Percentiles rank a stretch among this genome's conserved stretches.
Evolutionary conservation across 805 yeast genomes (phyloP).

Genomic region (Starmerella ratchasimensis): DNA sequence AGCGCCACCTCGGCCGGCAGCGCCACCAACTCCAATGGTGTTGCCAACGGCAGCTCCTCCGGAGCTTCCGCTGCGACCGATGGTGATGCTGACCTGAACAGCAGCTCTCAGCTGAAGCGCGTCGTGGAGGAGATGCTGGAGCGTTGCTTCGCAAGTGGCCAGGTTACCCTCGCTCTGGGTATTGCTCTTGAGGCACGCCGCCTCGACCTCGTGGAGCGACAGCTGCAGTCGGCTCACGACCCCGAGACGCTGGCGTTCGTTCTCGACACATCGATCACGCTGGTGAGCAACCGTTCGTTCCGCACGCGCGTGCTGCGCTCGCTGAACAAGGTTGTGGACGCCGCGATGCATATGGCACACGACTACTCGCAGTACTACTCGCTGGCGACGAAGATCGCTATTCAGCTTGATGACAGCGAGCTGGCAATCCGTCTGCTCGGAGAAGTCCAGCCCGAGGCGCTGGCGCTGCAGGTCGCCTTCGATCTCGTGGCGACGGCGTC

Average conservation of each 20-base stretch:
- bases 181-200: slow-evolving; percentile 80
- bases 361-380: slow-evolving; percentile 64
- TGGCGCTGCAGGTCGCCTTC: slow-evolving; percentile 88
- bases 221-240: slow-evolving; percentile 31
- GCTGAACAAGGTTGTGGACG: slow-evolving; percentile 47
- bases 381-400: slow-evolving; percentile 70
- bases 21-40: not conserved
- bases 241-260: slow-evolving; percentile 42
- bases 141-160: slow-evolving; percentile 60
- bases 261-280: slow-evolving; percentile 49
- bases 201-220: slow-evolving; percentile 57
- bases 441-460: slow-evolving; percentile 38
- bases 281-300: slow-evolving; percentile 51
- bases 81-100: no score
- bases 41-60: not conserved
- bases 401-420: slow-evolving; percentile 65
- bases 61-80: no score
- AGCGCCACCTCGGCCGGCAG: not conserved
- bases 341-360: slow-evolving; percentile 9
- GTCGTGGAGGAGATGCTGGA: slow-evolving; percentile 79
- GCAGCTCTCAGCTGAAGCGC: slow-evolving; percentile 39
- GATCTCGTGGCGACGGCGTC: slow-evolving; percentile 86
- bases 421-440: slow-evolving; percentile 59
- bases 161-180: slow-evolving; percentile 72
- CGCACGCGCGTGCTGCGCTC: slow-evolving; percentile 50